Percentiles rank a stretch among this genome's conserved stretches.
Conservation (phyloP, 2,329 filamentous ascomycete species). For the Sclerotinia sclerotiorum region DNA sequence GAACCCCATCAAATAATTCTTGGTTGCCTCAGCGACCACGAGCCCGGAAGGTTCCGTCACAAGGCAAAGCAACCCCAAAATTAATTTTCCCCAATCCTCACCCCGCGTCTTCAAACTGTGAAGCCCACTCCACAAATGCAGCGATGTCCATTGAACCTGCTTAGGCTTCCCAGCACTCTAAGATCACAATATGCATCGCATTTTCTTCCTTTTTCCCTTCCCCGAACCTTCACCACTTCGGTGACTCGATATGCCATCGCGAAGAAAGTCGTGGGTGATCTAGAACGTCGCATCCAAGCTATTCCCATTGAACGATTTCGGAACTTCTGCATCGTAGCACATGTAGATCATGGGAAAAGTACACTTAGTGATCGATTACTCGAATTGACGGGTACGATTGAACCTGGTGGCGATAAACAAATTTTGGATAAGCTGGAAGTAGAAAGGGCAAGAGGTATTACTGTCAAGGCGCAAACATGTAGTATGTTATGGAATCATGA, state of each 20-base stretch:
- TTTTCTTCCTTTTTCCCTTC: constrained; percentile 25
- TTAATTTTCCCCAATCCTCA: constrained; percentile 6
- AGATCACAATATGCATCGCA: constrained; percentile 37
- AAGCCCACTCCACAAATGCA: constrained; percentile 37
- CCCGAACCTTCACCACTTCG: constrained; percentile 33
- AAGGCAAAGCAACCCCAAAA: constrained; percentile 1
- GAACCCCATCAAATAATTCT: background rate
- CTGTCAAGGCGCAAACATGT: constrained; percentile 97
- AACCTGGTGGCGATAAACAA: constrained; percentile 85
- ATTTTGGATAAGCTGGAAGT: constrained; percentile 97
- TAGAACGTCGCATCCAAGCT: constrained; percentile 63
- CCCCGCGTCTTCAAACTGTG: constrained; percentile 21
- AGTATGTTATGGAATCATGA: constrained; percentile 92
- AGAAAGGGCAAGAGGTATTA: constrained; percentile 93
- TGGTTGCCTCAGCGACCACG: constrained; percentile 26
- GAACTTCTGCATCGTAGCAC: constrained; percentile 98
- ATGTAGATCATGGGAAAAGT: constrained; percentile 98
- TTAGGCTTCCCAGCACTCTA: constrained; percentile 40
- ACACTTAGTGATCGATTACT: constrained; percentile 90
- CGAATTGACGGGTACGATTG: constrained; percentile 91
- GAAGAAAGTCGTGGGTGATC: constrained; percentile 43
- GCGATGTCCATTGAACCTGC: constrained; percentile 41
- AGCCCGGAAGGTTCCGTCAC: constrained; percentile 19
- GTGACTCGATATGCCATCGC: constrained; percentile 35
- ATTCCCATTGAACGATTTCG: constrained; percentile 79